Evolutionary conservation across 495 filamentous ascomycete species (phyloP).

Genomic region (Aspergillus campestris): DNA sequence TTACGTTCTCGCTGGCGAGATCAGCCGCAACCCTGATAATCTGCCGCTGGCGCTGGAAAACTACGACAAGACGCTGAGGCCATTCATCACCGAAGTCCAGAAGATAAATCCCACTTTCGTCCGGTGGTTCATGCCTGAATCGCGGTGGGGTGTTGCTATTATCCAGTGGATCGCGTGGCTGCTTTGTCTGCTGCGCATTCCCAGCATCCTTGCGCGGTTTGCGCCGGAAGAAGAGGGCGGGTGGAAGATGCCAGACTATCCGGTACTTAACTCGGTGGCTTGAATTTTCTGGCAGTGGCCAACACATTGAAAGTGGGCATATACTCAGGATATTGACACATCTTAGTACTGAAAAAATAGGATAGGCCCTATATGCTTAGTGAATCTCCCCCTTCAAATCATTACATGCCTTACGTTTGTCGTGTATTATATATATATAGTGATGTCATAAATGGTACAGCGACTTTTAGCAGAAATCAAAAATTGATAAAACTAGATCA

Average conservation of each 20-base stretch:
- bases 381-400: no score
- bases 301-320: no score
- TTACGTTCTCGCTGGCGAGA: slow-evolving; percentile 47
- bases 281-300: no score
- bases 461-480: no score
- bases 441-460: no score
- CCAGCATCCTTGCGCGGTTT: slow-evolving; percentile 13
- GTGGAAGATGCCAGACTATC: slow-evolving; percentile 23
- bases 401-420: no score
- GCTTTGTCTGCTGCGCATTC: slow-evolving; percentile 16
- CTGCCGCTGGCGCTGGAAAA: slow-evolving; percentile 13
- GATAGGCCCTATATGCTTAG: no score
- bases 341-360: no score
- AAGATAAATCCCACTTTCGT: slow-evolving; percentile 11
- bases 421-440: no score
- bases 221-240: slow-evolving; percentile 11
- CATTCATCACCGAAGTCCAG: slow-evolving; percentile 24
- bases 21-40: slow-evolving; percentile 18
- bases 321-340: no score
- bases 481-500: no score
- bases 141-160: slow-evolving; percentile 16
- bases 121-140: slow-evolving; percentile 10
- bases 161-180: slow-evolving; percentile 14
- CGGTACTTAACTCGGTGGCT: no score
- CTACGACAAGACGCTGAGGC: slow-evolving; percentile 21